phyloP scores from a whole-genome alignment of 2,329 filamentous ascomycete species.

The Coniella lustricola region DNA sequence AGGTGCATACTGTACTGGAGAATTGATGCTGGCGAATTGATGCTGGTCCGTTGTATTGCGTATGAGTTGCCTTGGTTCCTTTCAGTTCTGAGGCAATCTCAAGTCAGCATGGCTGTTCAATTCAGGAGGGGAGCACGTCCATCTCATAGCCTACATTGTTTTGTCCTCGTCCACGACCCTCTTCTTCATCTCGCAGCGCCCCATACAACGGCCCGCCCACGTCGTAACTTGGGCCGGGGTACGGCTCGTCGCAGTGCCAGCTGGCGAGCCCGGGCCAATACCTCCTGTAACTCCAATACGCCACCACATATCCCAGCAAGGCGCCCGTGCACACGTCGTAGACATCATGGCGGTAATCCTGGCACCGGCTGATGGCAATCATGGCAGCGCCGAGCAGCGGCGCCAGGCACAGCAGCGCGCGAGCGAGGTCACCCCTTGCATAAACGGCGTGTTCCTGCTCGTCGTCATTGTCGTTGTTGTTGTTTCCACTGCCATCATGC shows the following conservation, averaged over 20 bases:
- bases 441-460: slow-evolving; percentile 17
- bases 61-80: not conserved
- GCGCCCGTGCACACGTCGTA: slow-evolving; percentile 61
- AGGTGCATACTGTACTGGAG: too few species aligned
- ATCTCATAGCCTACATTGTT: slow-evolving; percentile 34
- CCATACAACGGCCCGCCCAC: slow-evolving; percentile 27
- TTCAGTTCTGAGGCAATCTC: not conserved
- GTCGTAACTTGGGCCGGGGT: slow-evolving; percentile 34
- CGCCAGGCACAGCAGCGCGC: slow-evolving; percentile 48
- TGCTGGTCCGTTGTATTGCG: not conserved
- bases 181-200: slow-evolving; percentile 48
- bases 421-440: slow-evolving; percentile 40
- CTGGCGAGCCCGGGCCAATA: slow-evolving; percentile 54
- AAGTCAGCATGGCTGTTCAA: slow-evolving; percentile 16
- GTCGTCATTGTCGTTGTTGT: slow-evolving; percentile 2
- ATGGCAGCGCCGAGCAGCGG: slow-evolving; percentile 58
- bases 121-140: slow-evolving; percentile 18
- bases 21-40: not conserved
- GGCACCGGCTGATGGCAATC: slow-evolving; percentile 61
- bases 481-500: not conserved
- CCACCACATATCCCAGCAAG: slow-evolving; percentile 50
- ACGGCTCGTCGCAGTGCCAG: slow-evolving; percentile 49
- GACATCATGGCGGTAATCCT: slow-evolving; percentile 66
- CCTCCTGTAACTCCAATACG: slow-evolving; percentile 59
- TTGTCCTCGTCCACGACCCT: slow-evolving; percentile 24